Evolutionary conservation across 805 yeast species (phyloP).

Genomic region (Cyberlindnera mycetangii): DNA sequence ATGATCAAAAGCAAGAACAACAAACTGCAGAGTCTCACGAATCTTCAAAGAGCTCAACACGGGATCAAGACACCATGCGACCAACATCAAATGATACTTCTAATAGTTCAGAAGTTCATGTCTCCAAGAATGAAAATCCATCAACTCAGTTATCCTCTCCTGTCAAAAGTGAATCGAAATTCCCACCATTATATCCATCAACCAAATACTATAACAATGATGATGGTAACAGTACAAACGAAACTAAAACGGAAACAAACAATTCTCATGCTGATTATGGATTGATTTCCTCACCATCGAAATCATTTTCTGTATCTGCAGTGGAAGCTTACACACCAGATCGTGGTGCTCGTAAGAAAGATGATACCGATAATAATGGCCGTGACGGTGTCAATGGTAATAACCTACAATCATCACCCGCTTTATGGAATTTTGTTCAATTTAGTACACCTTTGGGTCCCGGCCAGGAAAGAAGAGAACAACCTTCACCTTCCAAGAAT

Average conservation of each 20-base stretch:
- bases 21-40: background rate
- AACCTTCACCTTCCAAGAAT: slow-evolving; percentile 22
- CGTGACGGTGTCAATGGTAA: slow-evolving; percentile 7
- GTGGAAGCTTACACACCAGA: slow-evolving; percentile 66
- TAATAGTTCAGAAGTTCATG: slow-evolving; percentile 18
- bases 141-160: slow-evolving; percentile 19
- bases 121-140: slow-evolving; percentile 15
- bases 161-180: slow-evolving; percentile 11
- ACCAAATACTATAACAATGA: slow-evolving; percentile 12
- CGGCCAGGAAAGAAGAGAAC: slow-evolving; percentile 19
- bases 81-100: slow-evolving; percentile 19
- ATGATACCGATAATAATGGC: slow-evolving; percentile 21
- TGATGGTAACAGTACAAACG: slow-evolving; percentile 9
- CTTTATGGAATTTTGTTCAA: slow-evolving; percentile 90
- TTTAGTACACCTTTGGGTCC: slow-evolving; percentile 45
- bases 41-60: background rate
- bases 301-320: slow-evolving; percentile 46
- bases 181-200: slow-evolving; percentile 1
- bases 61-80: slow-evolving; percentile 10
- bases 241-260: slow-evolving; percentile 9
- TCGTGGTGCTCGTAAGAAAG: slow-evolving; percentile 38
- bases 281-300: slow-evolving; percentile 34
- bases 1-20: slow-evolving; percentile 2
- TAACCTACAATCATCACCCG: slow-evolving; percentile 60
- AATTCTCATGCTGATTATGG: slow-evolving; percentile 24